Conservation (phyloP, 1,139 yeast species). For the Spathaspora sp. region DNA sequence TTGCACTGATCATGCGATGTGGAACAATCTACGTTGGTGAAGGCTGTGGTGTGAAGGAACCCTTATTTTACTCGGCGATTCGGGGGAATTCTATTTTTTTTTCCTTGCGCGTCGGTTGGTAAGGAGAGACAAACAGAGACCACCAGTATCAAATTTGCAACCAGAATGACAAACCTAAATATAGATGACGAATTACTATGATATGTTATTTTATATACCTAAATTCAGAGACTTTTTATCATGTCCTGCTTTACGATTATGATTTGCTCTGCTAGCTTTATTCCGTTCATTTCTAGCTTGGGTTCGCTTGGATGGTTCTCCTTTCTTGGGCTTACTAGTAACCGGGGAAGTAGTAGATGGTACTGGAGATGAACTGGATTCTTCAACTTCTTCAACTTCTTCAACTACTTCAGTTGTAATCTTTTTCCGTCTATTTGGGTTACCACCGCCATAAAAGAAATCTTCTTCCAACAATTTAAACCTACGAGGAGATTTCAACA, state of each 20-base stretch:
- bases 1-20: constrained; percentile 66
- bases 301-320: constrained; percentile 10
- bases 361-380: constrained; percentile 1
- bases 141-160: too few relatives aligned
- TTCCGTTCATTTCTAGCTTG: constrained; percentile 52
- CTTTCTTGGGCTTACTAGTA: neutral
- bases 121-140: too few relatives aligned
- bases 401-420: neutral
- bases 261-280: constrained; percentile 60
- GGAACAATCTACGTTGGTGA: neutral
- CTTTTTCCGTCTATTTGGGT: constrained; percentile 17
- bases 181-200: too few relatives aligned
- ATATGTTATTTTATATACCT: neutral
- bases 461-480: constrained; percentile 62
- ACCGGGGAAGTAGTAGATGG: neutral
- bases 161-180: too few relatives aligned
- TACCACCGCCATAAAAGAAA: constrained; percentile 47
- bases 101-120: too few relatives aligned
- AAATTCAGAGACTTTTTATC: constrained; percentile 41
- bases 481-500: constrained; percentile 62
- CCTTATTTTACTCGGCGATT: neutral
- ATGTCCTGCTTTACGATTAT: constrained; percentile 62
- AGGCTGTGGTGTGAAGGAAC: too few relatives aligned
- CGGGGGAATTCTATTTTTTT: too few relatives aligned
- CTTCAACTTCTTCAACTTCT: neutral